phyloP scores from a whole-genome alignment of 805 yeast genomes.

The Lipomyces sp. region DNA sequence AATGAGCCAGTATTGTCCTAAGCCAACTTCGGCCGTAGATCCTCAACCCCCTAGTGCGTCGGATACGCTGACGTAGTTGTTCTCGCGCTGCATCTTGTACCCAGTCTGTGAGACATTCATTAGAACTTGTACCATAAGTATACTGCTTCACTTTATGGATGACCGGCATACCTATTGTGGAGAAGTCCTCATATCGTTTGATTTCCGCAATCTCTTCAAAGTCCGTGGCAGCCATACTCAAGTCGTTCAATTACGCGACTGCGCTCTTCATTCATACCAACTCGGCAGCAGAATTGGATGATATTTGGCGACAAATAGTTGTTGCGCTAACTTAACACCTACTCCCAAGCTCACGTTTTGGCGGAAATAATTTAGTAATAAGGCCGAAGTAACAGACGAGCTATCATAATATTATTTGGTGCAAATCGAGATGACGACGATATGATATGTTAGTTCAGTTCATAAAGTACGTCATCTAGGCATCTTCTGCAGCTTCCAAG shows the following conservation, averaged over 20 bases:
- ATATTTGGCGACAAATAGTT: background rate
- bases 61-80: slow-evolving; percentile 32
- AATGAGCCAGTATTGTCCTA: slow-evolving; percentile 16
- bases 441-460: background rate
- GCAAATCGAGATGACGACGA: background rate
- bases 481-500: background rate
- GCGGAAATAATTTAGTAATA: background rate
- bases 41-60: slow-evolving; percentile 17
- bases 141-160: background rate
- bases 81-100: slow-evolving; percentile 57
- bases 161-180: slow-evolving; percentile 42
- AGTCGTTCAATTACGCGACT: background rate
- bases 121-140: background rate
- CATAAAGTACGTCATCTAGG: background rate
- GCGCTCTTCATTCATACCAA: background rate
- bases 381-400: background rate
- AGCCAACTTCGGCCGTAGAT: slow-evolving; percentile 12
- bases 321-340: background rate
- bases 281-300: background rate
- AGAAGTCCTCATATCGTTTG: slow-evolving; percentile 55
- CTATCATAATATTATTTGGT: background rate
- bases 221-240: slow-evolving; percentile 14
- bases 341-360: background rate
- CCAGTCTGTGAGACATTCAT: slow-evolving; percentile 56
- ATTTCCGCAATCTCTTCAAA: slow-evolving; percentile 44